These are phyloP conservation scores for Microdochium bolleyi DNA, from an alignment of 2,329 filamentous ascomycete genomes.

Conservation along the genomic window DNA sequence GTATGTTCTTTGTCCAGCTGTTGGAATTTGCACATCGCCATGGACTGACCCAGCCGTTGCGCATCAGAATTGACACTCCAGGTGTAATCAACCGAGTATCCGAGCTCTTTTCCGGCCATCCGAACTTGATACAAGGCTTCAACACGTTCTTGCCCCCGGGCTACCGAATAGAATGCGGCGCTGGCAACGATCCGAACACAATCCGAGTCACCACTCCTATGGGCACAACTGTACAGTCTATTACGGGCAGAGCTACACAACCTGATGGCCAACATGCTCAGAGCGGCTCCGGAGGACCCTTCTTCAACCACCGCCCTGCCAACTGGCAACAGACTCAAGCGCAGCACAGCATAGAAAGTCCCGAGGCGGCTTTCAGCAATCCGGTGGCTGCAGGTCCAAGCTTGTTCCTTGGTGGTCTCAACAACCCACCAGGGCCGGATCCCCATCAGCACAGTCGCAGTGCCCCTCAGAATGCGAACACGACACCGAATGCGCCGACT, in stretches of 20 bases:
- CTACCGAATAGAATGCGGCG: slow-evolving; percentile 93
- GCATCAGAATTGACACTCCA: slow-evolving; percentile 77
- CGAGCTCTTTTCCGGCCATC: slow-evolving; percentile 89
- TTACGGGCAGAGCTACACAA: slow-evolving; percentile 48
- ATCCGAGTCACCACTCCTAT: slow-evolving; percentile 96
- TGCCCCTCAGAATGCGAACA: slow-evolving; percentile 24
- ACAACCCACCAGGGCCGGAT: background rate
- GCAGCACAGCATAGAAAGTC: slow-evolving; percentile 54
- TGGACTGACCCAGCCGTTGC: slow-evolving; percentile 10
- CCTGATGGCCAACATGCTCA: slow-evolving; percentile 32
- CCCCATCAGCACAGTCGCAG: slow-evolving; percentile 23
- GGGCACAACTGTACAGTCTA: slow-evolving; percentile 91
- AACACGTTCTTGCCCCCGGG: slow-evolving; percentile 96
- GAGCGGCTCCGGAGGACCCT: slow-evolving; percentile 28
- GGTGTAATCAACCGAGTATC: slow-evolving; percentile 97
- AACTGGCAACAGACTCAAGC: slow-evolving; percentile 48
- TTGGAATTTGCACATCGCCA: background rate
- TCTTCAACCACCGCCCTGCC: slow-evolving; percentile 37
- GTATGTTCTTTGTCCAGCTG: slow-evolving; percentile 40
- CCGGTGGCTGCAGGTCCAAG: slow-evolving; percentile 42
- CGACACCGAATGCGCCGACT: slow-evolving; percentile 32
- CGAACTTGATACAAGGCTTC: slow-evolving; percentile 92
- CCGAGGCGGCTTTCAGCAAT: slow-evolving; percentile 53
- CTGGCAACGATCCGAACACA: slow-evolving; percentile 87
- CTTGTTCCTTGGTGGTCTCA: slow-evolving; percentile 27